These are phyloP conservation scores for Chytriomyces sp. DNA, from an alignment of 192 early-diverging fungal genomes.

Conservation along the genomic window DNA sequence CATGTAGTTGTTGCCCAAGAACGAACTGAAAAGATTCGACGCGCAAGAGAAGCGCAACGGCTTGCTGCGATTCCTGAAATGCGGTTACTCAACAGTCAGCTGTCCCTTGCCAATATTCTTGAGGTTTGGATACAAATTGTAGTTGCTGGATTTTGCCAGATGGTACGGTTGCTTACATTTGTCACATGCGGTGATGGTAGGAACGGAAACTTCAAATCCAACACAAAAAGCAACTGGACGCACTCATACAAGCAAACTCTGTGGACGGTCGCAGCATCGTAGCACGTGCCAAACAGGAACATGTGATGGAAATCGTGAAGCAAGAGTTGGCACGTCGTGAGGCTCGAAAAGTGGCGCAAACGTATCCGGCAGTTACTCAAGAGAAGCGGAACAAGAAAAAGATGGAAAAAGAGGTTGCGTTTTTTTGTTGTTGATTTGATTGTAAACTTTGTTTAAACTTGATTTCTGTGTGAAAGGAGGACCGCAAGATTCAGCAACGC, in stretches of 20 bases:
- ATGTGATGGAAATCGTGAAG: constrained; percentile 20
- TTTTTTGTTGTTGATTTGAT: not conserved
- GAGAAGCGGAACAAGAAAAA: constrained; percentile 9
- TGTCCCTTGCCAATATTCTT: constrained; percentile 18
- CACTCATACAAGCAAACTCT: not conserved
- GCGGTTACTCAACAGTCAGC: constrained; percentile 5
- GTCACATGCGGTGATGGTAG: not conserved
- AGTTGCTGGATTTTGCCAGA: too few relatives aligned
- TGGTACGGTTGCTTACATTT: not conserved
- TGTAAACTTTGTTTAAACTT: too few relatives aligned
- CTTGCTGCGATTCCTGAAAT: constrained; percentile 1
- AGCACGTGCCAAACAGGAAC: constrained; percentile 1
- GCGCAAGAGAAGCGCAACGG: constrained; percentile 2
- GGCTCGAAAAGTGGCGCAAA: constrained; percentile 13
- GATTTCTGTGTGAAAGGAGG: not conserved
- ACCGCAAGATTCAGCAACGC: not conserved
- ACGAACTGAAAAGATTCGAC: not conserved
- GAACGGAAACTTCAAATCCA: constrained; percentile 27
- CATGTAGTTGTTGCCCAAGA: constrained; percentile 20
- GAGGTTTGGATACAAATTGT: too few relatives aligned
- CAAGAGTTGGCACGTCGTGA: constrained; percentile 12
- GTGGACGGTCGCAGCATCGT: constrained; percentile 4
- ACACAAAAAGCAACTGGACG: constrained; percentile 22
- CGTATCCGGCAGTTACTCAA: constrained; percentile 16
- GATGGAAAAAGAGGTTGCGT: constrained; percentile 4